Evolutionary conservation across 2,329 filamentous ascomycete genomes (phyloP), one percentile per base, ranked within the genome.

Genomic region (Paecilomyces dactylethromorphus): DNA sequence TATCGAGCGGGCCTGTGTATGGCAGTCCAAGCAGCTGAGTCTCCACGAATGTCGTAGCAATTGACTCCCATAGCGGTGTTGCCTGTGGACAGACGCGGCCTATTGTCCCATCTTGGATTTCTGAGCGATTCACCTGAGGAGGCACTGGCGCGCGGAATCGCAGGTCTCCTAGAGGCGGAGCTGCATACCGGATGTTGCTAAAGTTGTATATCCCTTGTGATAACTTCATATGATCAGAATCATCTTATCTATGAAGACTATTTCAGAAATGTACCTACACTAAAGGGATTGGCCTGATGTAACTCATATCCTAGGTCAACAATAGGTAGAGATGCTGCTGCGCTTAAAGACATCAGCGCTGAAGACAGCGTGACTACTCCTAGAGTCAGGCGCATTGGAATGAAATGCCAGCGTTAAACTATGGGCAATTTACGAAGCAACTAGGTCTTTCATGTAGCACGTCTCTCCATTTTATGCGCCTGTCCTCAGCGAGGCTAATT

Each of bases 151-250:
- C 73, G 18, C 72, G 71, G 59, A 81, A 83, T 18, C 81, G 73
- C 55, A 81, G 66, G 11, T 80, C 63, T 12, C 79, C 81, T 3
- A 78, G 62, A 0, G 81, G 81, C 21, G 81, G 76, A 29, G 78
- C 77, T 15, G 79, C 81, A 66, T 78, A 84, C 50, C 81, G 75
- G 61, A 84, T 82, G 64, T 83, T 82, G 53, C 71, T 76, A 69
- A 83, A 83, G 60, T 77, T 79, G 68, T 81, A 82, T 62, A 76
- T 75, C n/a, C 50, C 50, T 3, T 29, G 21, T 29, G 26, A 24
- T 52, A 24, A 15, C 50, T 52, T 29, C 22, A 11, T n/a, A 26
- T 7, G 5, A 22, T 52, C 22, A 52, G 50, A 11, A 22, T 11
- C 1, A 3, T 13, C 50, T 29, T 26, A 52, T 12, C 39, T 21